Base-by-base conservation (phyloP, 805 yeast species). In the Tetrapisispora phaffii region DNA sequence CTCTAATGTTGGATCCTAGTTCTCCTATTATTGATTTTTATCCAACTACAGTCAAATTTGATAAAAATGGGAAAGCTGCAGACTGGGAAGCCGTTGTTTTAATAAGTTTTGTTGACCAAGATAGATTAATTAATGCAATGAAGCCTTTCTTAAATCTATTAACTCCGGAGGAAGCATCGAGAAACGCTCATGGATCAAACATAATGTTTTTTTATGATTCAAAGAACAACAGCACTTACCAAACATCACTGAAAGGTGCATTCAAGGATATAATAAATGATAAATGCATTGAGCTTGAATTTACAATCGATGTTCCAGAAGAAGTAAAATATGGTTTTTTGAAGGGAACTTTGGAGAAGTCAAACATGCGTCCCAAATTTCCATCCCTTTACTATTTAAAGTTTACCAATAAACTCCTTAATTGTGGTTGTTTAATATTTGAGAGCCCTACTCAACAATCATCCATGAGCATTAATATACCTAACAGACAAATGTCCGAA, bases 81-180 rank as follows among this genome's bases (percentile, higher is more conserved):
- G 82, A 87, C 41, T 93, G 98, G 98, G 97, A 93, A 68, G 97
- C 97, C 10, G 96, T 93, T 45, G 96, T 93, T 6, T 75, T 86
- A 56, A 75, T 93, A 47, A 80, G 94, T 6, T 93, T 93, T 71
- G 97, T 93, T 39, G 97, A 93, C 53, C 87, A 84, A 57, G 65
- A 75, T 26, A 74, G 93, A 48, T 72, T 93, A 46, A 67, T 82
- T 29, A 79, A 72, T 3, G 90, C 90, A 1, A 76, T 93, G 75
- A 70, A 66, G 39, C 85, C 95, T 2, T 65, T 72, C 35, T 84
- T 85, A 46, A 57, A 67, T 0, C 73, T 71, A 48, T 68, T 93
- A 46, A 69, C 80, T 1, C 75, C 82, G 0, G 90, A 78, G 42
- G 98, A 93, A 59, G 70, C 70, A 44, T 56, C 57, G 41, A 77